Evolutionary conservation across 169 alveolate genomes (phyloP).

Genomic region (Plasmodium malariae): DNA sequence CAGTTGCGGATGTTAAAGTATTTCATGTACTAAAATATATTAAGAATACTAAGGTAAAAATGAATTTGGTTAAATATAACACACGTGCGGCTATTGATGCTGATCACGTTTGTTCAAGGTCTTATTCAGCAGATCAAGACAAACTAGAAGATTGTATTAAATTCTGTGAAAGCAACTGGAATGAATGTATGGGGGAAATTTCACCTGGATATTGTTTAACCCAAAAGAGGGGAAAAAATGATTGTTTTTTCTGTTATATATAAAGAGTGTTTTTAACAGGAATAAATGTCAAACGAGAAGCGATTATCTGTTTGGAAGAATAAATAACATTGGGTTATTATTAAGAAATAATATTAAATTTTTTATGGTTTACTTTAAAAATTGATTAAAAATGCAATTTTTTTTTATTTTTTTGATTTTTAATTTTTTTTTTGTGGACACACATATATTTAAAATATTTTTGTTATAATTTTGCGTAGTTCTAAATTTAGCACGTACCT

Average conservation of each 20-base stretch:
- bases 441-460: too few relatives aligned
- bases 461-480: too few relatives aligned
- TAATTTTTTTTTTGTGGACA: too few relatives aligned
- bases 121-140: background rate
- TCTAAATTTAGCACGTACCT: too few relatives aligned
- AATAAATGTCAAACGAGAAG: too few relatives aligned
- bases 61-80: background rate
- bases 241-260: conserved; percentile 44
- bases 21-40: background rate
- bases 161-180: conserved; percentile 49
- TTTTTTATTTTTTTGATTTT: too few relatives aligned
- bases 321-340: too few relatives aligned
- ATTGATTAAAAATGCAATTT: too few relatives aligned
- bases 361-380: too few relatives aligned
- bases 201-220: conserved; percentile 54
- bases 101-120: background rate
- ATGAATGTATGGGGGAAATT: background rate
- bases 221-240: background rate
- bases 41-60: background rate
- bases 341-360: too few relatives aligned
- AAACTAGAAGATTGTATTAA: background rate
- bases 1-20: background rate
- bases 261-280: too few relatives aligned
- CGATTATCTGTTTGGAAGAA: too few relatives aligned
- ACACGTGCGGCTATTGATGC: background rate